Base-by-base conservation (phyloP, 345 rosid species). In the Barbarea vulgaris region DNA sequence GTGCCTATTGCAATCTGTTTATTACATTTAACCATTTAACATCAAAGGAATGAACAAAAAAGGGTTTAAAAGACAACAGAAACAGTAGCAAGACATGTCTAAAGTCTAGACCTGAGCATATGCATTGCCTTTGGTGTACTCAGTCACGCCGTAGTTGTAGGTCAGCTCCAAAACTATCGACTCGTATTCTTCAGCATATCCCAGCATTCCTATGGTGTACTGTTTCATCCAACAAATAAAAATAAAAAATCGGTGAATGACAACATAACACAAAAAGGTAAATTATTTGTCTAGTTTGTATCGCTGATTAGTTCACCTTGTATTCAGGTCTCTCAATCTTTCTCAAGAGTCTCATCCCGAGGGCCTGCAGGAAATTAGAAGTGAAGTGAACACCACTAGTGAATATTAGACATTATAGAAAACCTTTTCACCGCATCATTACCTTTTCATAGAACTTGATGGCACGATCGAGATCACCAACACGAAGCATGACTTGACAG, bases 401-500 rank as follows among this genome's bases (percentile, higher is more conserved):
- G 42, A 27, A 42, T 42, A 19, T 27, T 14, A 63, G 19, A 27
- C 19, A 70, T 18, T 4, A 47, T 10, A 37, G 30, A 37, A 7
- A 56, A 22, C 34, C 13, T 28, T 57, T 46, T 15, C 7, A 30
- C 19, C 2, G 44, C 46, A 50, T 9, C 3, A n/a, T 30, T 82
- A 92, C 99, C 92, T 90, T 95, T 77, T 92, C 99, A 76, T 95
- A 92, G 77, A 95, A 92, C 74, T 90, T 86, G 83, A 90, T 85
- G 46, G 97, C 75, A 7, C 96, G 89, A 27, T 86, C 92, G 21
- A 92, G 80, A 76, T 95, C 96, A 68, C 99, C 97, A 36, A 87
- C 93, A 68, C 97, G 97, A 68, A 95, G 93, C 97, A 92, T 95
- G 15, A 95, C 87, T 87, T 95, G 97, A 75, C 97, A 95, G 22